Evolutionary conservation across 331 rosid species (phyloP).

Genomic region (Prunus yedoensis): DNA sequence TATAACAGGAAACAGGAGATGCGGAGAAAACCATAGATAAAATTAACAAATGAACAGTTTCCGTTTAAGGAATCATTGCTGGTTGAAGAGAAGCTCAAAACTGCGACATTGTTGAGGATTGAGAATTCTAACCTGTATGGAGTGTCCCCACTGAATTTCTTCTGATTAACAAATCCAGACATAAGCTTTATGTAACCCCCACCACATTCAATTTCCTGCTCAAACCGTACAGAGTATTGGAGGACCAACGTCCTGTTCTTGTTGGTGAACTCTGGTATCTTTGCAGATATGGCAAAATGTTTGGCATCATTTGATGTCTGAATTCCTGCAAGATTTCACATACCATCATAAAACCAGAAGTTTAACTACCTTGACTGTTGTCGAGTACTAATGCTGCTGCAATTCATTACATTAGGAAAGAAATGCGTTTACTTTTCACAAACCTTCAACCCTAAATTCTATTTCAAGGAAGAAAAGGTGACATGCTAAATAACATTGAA

Average conservation of each 20-base stretch:
- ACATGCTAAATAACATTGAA: too few species aligned
- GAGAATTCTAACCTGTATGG: conserved; percentile 63
- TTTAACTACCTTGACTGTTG: conserved; percentile 7
- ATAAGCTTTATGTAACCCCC: conserved; percentile 86
- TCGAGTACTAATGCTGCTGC: conserved; percentile 10
- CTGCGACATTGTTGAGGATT: neutral
- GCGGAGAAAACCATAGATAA: neutral
- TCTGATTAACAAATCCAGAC: conserved; percentile 85
- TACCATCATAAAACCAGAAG: neutral
- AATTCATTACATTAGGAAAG: conserved; percentile 3
- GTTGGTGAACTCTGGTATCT: conserved; percentile 70
- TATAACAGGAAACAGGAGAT: neutral
- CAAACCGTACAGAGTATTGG: conserved; percentile 74
- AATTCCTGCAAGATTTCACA: conserved; percentile 50
- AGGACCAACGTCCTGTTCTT: conserved; percentile 71
- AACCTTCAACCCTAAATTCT: too few species aligned
- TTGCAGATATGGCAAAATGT: conserved; percentile 82
- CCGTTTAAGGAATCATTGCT: neutral
- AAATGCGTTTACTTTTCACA: too few species aligned
- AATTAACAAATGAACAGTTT: neutral
- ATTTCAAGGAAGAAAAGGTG: too few species aligned
- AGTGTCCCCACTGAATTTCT: conserved; percentile 83
- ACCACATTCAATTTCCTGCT: conserved; percentile 88
- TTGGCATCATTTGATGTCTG: conserved; percentile 76
- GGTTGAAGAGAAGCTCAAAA: conserved; percentile 12